A percentile compares a stretch with the other conserved stretches of the same genome.
Conservation (phyloP, 1,284 basidiomycete genomes). For the Mycosarcoma mackinlayi region DNA sequence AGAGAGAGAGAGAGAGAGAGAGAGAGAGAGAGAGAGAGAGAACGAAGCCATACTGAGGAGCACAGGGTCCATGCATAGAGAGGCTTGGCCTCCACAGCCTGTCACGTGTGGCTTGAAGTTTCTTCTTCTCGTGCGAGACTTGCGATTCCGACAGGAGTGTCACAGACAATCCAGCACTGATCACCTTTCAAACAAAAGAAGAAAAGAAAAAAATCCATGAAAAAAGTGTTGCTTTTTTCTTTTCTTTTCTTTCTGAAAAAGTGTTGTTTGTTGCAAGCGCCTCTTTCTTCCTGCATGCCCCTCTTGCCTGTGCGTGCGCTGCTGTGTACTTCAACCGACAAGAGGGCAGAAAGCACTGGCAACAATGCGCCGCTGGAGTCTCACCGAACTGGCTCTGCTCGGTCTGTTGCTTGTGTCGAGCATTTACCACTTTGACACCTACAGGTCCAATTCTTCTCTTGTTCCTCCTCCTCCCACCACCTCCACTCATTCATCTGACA, state of each 20-base stretch:
- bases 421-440: constrained; percentile 9
- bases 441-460: constrained; percentile 1
- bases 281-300: background rate
- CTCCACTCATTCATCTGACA: constrained; percentile 7
- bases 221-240: constrained; percentile 1
- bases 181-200: constrained; percentile 6
- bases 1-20: too few relatives aligned
- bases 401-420: constrained; percentile 21
- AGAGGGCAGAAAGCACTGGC: constrained; percentile 1
- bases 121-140: constrained; percentile 19
- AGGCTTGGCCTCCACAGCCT: constrained; percentile 17
- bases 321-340: too few relatives aligned
- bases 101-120: constrained; percentile 21
- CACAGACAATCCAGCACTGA: too few relatives aligned
- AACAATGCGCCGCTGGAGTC: constrained; percentile 16
- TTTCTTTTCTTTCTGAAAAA: background rate
- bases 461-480: constrained; percentile 17
- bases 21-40: background rate
- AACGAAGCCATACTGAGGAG: background rate
- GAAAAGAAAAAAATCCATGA: background rate
- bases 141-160: too few relatives aligned
- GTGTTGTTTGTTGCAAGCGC: background rate
- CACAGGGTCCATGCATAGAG: constrained; percentile 5
- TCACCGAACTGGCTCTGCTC: constrained; percentile 17
- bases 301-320: background rate